Conservation (phyloP, 306 rosid species). For the Vachellia collinsii region DNA sequence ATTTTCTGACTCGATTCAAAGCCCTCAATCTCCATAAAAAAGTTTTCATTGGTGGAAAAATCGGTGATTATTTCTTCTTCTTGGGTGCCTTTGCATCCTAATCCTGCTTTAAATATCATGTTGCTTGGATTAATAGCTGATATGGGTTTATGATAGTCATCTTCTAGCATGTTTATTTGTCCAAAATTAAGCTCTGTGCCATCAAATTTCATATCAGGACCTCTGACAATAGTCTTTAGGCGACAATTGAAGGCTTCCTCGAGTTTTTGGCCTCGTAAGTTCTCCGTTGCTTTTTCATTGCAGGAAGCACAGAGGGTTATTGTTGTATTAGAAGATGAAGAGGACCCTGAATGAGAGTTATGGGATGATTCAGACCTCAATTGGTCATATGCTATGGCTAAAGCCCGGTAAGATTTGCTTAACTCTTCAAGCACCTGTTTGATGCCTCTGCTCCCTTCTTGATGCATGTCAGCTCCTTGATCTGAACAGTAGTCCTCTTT, state of each 20-base stretch:
- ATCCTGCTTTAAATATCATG: slow-evolving; percentile 19
- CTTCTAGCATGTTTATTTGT: slow-evolving; percentile 33
- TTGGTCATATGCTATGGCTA: slow-evolving; percentile 43
- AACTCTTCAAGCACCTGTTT: slow-evolving; percentile 44
- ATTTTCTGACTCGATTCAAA: slow-evolving; percentile 29
- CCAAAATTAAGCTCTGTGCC: slow-evolving; percentile 20
- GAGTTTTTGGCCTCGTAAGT: slow-evolving; percentile 26
- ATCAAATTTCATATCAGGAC: slow-evolving; percentile 22
- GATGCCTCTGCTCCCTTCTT: slow-evolving; percentile 42
- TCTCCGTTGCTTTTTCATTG: slow-evolving; percentile 28
- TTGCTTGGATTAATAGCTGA: slow-evolving; percentile 33
- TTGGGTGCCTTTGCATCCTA: slow-evolving; percentile 37
- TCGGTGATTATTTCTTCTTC: slow-evolving; percentile 30
- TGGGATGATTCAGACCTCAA: slow-evolving; percentile 39
- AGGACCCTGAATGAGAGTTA: slow-evolving; percentile 33
- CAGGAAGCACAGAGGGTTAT: slow-evolving; percentile 30
- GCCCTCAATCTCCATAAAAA: slow-evolving; percentile 24
- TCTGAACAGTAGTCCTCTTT: slow-evolving; percentile 36
- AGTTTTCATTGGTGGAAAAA: slow-evolving; percentile 16
- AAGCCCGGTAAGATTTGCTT: slow-evolving; percentile 47
- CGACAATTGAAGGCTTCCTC: slow-evolving; percentile 1
- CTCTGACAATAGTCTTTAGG: slow-evolving; percentile 11
- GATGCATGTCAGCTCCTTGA: slow-evolving; percentile 24
- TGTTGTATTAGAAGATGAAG: slow-evolving; percentile 33
- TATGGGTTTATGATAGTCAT: slow-evolving; percentile 26